Evolutionary conservation across 345 rosid genomes (phyloP).

Genomic region (Erodium maritimum): DNA sequence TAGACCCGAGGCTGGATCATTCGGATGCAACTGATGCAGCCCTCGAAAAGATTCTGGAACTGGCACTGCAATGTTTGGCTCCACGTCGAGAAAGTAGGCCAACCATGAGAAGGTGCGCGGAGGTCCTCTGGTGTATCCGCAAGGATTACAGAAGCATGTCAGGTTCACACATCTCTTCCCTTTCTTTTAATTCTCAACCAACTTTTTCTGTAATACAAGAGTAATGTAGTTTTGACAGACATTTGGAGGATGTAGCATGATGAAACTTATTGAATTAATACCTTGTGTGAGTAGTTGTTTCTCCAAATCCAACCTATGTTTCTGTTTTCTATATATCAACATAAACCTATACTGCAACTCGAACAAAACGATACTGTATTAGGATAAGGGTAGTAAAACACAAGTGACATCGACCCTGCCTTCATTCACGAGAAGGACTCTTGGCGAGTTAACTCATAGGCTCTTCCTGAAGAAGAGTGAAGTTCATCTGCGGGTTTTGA

Average conservation of each 20-base stretch:
- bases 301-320: too few relatives aligned
- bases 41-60: constrained; percentile 59
- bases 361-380: too few relatives aligned
- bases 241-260: too few relatives aligned
- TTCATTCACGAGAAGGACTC: constrained; percentile 41
- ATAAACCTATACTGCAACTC: too few relatives aligned
- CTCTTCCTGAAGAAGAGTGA: constrained; percentile 20
- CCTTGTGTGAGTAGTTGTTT: too few relatives aligned
- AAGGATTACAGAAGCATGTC: constrained; percentile 55
- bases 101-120: constrained; percentile 68
- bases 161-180: constrained; percentile 22
- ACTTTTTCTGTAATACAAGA: constrained; percentile 15
- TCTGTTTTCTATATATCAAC: too few relatives aligned
- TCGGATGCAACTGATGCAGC: constrained; percentile 36
- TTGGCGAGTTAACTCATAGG: constrained; percentile 51
- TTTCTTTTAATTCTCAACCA: constrained; percentile 26
- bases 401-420: too few relatives aligned
- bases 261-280: too few relatives aligned
- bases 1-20: constrained; percentile 65
- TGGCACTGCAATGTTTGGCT: constrained; percentile 65
- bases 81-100: constrained; percentile 61
- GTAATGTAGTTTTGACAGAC: constrained; percentile 6
- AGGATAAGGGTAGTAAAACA: too few relatives aligned
- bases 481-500: constrained; percentile 47
- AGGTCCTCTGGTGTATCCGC: constrained; percentile 78